Percentiles rank a stretch among this genome's conserved stretches.
phyloP scores from a whole-genome alignment of 257 asterid genomes.

The Asclepias syriaca region DNA sequence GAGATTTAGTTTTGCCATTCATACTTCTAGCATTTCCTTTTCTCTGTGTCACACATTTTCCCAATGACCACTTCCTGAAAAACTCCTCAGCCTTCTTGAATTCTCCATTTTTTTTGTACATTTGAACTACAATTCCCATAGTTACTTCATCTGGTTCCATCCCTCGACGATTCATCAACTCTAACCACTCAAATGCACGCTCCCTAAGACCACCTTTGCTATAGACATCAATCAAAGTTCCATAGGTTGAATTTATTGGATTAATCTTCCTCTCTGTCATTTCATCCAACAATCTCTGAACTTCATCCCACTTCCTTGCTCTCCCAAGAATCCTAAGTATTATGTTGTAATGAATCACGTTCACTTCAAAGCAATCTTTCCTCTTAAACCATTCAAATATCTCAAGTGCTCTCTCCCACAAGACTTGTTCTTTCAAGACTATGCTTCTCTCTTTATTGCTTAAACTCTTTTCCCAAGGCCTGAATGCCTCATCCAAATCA shows the following conservation, averaged over 20 bases:
- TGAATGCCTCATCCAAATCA: constrained; percentile 72
- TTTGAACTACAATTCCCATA: constrained; percentile 76
- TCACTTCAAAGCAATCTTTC: constrained; percentile 71
- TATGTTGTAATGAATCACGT: constrained; percentile 86
- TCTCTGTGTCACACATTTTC: constrained; percentile 19
- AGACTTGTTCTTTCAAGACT: constrained; percentile 77
- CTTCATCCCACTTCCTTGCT: constrained; percentile 56
- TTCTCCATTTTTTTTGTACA: constrained; percentile 89
- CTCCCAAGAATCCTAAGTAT: constrained; percentile 74
- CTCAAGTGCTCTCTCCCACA: constrained; percentile 80
- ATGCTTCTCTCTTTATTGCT: constrained; percentile 82
- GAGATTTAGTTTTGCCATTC: constrained; percentile 24
- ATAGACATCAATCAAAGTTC: constrained; percentile 83
- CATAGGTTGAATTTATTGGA: constrained; percentile 82
- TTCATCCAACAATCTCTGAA: constrained; percentile 62
- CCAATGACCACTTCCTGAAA: constrained; percentile 71
- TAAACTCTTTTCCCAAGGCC: constrained; percentile 69
- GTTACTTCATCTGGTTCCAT: constrained; percentile 95
- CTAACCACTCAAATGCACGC: constrained; percentile 69
- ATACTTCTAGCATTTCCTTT: constrained; percentile 16
- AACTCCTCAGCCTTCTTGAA: constrained; percentile 71
- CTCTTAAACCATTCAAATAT: constrained; percentile 83
- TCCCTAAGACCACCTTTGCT: constrained; percentile 62
- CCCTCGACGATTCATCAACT: constrained; percentile 51
- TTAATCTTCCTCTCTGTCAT: constrained; percentile 52